Evolutionary conservation across 805 yeast species (phyloP), one percentile per base, ranked within the genome.

Genomic region (Candida schatavii): DNA sequence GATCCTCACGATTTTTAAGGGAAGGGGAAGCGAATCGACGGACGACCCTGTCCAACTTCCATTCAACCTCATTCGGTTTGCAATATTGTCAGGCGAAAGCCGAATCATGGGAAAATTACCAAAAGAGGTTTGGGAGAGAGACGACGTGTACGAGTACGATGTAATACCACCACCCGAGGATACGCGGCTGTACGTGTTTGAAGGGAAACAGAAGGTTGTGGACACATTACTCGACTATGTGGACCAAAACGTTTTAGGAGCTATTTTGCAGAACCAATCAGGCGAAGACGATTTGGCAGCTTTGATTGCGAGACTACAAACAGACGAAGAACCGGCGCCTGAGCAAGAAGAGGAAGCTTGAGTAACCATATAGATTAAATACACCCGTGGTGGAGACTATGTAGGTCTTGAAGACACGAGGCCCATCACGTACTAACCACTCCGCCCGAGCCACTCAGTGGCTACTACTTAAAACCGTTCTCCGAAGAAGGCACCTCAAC

Each of bases 51-150:
- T 42, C 5, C 62, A 62, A n/a, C 66, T 83, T 0, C 89, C 91
- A 1, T 54, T 62, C 3, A 85, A 83, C 52, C 66, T 86, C 44
- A 50, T 85, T 10, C 70, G 95, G 43, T 83, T 84, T 59, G 83
- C 81, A 2, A 72, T 85, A 25, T 60, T 85, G 32, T 81, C 89
- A 0, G 86, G 85, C 14, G 93, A 85, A 57, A 79, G 78, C 19
- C 74, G 78, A 32, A 73, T 83, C 1, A 80, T 85, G 85, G 86
- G 87, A 1, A 75, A 77, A 48, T 68, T 85, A 19, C 95, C 95
- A 0, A 53, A 70, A 20, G 50, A 61, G 2, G 70, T 83, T 19
- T 85, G 88, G 85, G 72, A 74, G 2, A 56, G 74, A 20, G 71
- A 81, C 41, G 83, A 83, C 42, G 71, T 81, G 13, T 79, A 68